Evolutionary conservation across 176 grass and related monocot genomes (phyloP).

Genomic region (Zea mays): DNA sequence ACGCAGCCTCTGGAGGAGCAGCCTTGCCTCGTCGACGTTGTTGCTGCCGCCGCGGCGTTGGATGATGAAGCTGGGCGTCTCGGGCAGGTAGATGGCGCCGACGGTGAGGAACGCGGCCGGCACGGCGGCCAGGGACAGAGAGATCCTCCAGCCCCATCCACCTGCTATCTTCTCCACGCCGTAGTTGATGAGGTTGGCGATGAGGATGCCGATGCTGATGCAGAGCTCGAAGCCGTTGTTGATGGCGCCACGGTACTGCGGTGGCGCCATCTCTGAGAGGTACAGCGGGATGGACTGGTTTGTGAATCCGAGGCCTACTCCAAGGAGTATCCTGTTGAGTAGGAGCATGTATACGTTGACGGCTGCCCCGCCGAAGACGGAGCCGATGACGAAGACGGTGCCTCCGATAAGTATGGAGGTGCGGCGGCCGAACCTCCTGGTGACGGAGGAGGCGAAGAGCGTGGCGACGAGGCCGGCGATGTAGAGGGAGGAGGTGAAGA

Average conservation of each 20-base stretch:
- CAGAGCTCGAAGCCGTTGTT: conserved; percentile 85
- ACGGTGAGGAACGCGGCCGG: conserved; percentile 66
- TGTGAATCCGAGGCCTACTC: conserved; percentile 85
- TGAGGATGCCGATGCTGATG: conserved; percentile 74
- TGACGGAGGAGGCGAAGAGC: conserved; percentile 71
- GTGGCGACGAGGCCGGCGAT: conserved; percentile 82
- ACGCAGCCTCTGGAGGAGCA: conserved; percentile 63
- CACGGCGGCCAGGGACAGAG: conserved; percentile 63
- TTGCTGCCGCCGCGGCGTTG: conserved; percentile 42
- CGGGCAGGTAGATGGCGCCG: conserved; percentile 71
- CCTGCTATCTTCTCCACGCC: conserved; percentile 51
- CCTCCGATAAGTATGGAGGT: conserved; percentile 82
- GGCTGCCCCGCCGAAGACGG: conserved; percentile 59
- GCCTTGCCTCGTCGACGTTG: conserved; percentile 48
- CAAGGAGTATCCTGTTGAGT: conserved; percentile 72
- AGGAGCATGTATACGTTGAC: conserved; percentile 88
- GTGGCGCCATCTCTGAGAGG: conserved; percentile 84
- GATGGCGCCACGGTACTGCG: conserved; percentile 77
- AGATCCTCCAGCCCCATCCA: conserved; percentile 81
- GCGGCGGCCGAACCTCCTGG: conserved; percentile 64
- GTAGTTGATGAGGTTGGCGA: conserved; percentile 86
- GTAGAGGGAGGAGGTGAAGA: conserved; percentile 95
- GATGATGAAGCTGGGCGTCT: conserved; percentile 80
- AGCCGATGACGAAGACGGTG: conserved; percentile 65
- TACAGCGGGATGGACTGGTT: conserved; percentile 95